phyloP scores from a whole-genome alignment of 164 flowering plant genomes.

The Euptelea pleiosperma region DNA sequence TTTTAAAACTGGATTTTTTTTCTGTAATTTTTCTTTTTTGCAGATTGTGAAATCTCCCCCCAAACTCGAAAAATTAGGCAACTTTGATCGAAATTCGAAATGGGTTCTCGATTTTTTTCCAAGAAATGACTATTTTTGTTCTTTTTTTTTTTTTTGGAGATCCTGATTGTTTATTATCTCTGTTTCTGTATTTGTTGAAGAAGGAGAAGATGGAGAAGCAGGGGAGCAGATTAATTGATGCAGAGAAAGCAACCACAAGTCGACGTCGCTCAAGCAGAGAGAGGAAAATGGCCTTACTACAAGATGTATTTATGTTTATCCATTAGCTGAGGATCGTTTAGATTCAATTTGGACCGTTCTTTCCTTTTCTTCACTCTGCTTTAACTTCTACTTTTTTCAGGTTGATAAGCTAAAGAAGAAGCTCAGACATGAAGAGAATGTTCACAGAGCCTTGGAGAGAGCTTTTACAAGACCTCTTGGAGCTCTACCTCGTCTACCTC shows the following conservation, averaged over 20 bases:
- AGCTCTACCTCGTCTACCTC: constrained; percentile 91
- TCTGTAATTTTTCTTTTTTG: not conserved
- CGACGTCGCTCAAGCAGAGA: constrained; percentile 42
- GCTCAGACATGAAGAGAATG: constrained; percentile 82
- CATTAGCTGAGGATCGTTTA: not conserved
- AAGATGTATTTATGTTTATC: constrained; percentile 52
- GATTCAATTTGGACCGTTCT: not conserved
- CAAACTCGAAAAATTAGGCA: constrained; percentile 1
- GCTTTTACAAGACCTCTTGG: constrained; percentile 88
- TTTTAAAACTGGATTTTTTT: not conserved
- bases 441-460: constrained; percentile 83
- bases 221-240: constrained; percentile 28
- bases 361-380: not conserved
- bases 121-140: not conserved
- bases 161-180: constrained; percentile 7
- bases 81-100: not conserved
- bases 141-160: constrained; percentile 5
- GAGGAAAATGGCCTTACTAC: constrained; percentile 61
- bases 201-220: constrained; percentile 44
- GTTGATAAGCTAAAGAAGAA: constrained; percentile 83
- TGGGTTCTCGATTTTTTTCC: not conserved
- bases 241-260: constrained; percentile 28
- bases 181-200: constrained; percentile 15
- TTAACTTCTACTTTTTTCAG: constrained; percentile 35
- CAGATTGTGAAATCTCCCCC: not conserved